These are phyloP conservation scores for Arthrobotrys megalospora DNA, from an alignment of 2,329 filamentous ascomycete genomes.

Conservation along the genomic window DNA sequence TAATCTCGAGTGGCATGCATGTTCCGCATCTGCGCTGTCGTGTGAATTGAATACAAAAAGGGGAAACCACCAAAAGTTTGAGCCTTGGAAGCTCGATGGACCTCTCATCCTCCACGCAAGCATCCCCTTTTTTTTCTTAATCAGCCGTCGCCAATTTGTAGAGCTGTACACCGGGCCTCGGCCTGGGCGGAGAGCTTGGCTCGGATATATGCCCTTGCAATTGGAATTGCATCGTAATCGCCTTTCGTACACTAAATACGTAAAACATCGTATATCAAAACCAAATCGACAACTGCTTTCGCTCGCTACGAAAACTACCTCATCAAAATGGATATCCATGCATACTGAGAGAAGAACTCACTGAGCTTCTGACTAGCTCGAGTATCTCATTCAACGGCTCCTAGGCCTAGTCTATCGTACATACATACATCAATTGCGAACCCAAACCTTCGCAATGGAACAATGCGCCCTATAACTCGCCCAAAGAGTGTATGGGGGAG, in stretches of 20 bases:
- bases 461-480: not conserved
- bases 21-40: too few species aligned
- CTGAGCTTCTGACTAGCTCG: slow-evolving; percentile 3
- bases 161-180: slow-evolving; percentile 4
- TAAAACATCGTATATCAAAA: not conserved
- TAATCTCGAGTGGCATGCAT: slow-evolving; percentile 1
- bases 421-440: not conserved
- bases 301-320: not conserved
- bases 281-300: not conserved
- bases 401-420: not conserved
- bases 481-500: not conserved
- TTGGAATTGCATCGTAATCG: slow-evolving; percentile 9
- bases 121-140: slow-evolving; percentile 24
- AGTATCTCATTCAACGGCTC: not conserved
- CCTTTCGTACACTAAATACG: not conserved
- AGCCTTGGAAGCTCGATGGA: not conserved
- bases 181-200: slow-evolving; percentile 2
- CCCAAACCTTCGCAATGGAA: not conserved
- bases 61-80: not conserved
- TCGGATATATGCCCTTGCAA: slow-evolving; percentile 7
- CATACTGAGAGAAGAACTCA: not conserved
- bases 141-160: slow-evolving; percentile 11
- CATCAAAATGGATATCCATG: not conserved
- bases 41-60: slow-evolving; percentile 11
- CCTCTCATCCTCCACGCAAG: slow-evolving; percentile 19